phyloP scores from a whole-genome alignment of 441 rosid genomes.

The Euphorbia celastroides region DNA sequence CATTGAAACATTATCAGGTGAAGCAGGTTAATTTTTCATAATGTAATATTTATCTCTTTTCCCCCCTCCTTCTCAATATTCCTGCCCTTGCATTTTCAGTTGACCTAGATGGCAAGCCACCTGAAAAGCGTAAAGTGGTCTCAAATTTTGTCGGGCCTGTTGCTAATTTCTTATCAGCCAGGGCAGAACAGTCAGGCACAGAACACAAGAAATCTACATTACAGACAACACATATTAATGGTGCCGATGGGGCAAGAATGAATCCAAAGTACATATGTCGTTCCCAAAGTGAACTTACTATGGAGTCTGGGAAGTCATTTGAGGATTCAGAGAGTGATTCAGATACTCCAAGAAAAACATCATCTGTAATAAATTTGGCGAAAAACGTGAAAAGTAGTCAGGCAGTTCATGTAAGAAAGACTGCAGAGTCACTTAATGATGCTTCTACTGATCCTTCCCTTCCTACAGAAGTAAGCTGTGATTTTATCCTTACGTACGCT shows the following conservation, averaged over 20 bases:
- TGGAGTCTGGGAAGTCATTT: constrained; percentile 34
- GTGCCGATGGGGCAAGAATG: constrained; percentile 30
- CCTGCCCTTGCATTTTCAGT: constrained; percentile 31
- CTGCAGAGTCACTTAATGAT: constrained; percentile 38
- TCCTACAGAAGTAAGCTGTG: constrained; percentile 67
- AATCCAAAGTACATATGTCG: constrained; percentile 33
- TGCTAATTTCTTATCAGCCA: constrained; percentile 32
- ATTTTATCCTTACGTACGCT: neutral
- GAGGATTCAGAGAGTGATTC: constrained; percentile 30
- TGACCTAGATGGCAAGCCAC: constrained; percentile 50
- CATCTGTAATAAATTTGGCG: constrained; percentile 25
- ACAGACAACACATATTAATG: constrained; percentile 33
- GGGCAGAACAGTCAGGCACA: constrained; percentile 35
- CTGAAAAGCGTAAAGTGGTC: constrained; percentile 40
- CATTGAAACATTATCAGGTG: constrained; percentile 87
- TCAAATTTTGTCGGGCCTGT: constrained; percentile 33
- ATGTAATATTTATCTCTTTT: constrained; percentile 14
- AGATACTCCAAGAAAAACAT: constrained; percentile 26
- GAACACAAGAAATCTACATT: constrained; percentile 43
- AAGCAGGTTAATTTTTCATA: constrained; percentile 23
- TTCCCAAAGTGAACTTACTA: constrained; percentile 34
- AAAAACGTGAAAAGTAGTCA: constrained; percentile 41
- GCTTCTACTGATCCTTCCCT: constrained; percentile 40
- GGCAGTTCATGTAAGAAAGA: constrained; percentile 31
- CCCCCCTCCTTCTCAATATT: constrained; percentile 16